These are phyloP conservation scores for Aspergillus spinulosporus DNA, from an alignment of 2,329 filamentous ascomycete species.

Conservation along the genomic window DNA sequence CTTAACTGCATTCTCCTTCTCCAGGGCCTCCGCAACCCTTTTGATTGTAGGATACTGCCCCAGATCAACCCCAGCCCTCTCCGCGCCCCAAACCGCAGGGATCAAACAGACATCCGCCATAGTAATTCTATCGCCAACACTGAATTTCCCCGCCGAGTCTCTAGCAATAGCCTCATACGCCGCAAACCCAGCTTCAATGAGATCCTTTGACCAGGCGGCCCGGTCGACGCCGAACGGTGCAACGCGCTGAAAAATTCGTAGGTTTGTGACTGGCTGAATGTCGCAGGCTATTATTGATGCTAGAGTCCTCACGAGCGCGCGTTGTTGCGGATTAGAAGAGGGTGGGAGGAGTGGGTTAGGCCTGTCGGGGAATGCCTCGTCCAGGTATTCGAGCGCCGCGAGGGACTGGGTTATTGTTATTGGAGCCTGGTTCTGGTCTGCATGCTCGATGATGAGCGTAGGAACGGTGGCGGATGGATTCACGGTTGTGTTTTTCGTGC, in stretches of 20 bases:
- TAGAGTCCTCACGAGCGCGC: constrained; percentile 57
- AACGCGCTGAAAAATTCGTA: constrained; percentile 54
- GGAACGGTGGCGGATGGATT: constrained; percentile 61
- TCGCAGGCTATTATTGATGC: constrained; percentile 57
- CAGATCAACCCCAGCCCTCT: constrained; percentile 57
- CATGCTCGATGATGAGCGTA: constrained; percentile 47
- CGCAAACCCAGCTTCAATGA: constrained; percentile 55
- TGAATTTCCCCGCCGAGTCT: constrained; percentile 50
- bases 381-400: constrained; percentile 63
- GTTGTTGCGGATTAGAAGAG: constrained; percentile 36
- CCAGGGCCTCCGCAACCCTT: constrained; percentile 50
- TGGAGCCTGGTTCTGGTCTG: constrained; percentile 13
- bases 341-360: constrained; percentile 49
- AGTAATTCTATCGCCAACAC: constrained; percentile 57
- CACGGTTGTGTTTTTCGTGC: constrained; percentile 46
- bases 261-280: constrained; percentile 62
- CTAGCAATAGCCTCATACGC: constrained; percentile 55
- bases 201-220: constrained; percentile 53
- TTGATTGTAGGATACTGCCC: constrained; percentile 50
- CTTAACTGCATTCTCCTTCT: constrained; percentile 52
- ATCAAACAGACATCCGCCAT: constrained; percentile 61
- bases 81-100: constrained; percentile 60
- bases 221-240: constrained; percentile 46
- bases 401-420: constrained; percentile 58
- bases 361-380: constrained; percentile 54